Base-by-base conservation (phyloP, 2,329 filamentous ascomycete species). In the Alternaria angustiovoidea region DNA sequence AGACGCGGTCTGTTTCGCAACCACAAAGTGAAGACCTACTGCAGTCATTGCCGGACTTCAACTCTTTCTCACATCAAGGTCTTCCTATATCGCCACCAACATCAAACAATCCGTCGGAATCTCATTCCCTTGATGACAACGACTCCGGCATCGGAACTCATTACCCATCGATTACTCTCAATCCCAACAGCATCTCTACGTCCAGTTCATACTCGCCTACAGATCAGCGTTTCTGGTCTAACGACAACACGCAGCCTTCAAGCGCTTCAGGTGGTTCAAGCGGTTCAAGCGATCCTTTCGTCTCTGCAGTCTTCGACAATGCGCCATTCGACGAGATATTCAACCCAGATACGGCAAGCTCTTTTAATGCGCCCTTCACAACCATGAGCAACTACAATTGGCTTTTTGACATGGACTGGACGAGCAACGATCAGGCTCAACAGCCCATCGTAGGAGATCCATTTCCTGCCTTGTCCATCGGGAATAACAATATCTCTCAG, bases 291-390 rank as follows among this genome's bases (percentile, higher is more conserved):
- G 67, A 70, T 22, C 44, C 67, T 12, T 68, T 74, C 9, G 52
- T 59, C 28, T 49, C 66, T 28, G 61, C 67, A 59, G 44, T 64
- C 48, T 65, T 72, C 62, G 65, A 74, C 65, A 71, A 76, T 74
- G 70, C 76, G 18, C 75, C 77, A 16, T 85, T 84, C 65, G 84
- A 86, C 52, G 84, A 88, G 51, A 81, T 85, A 34, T 88, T 88
- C 67, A 84, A 84, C 57, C 82, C 86, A 44, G 87, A 89, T 68
- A 89, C 87, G 52, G 86, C 87, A 30, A 87, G 83, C 67, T 88
- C 86, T 0, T 89, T 89, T 70, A 89, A 89, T 55, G 87, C 88
- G 77, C 87, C 87, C 5, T 89, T 87, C 71, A 88, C 87, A 2
- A 88, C 87, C 1, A 86, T 86, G 60, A 81, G 81, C 62, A 87